These are phyloP conservation scores for Hebeloma cylindrosporum DNA, from an alignment of 768 basidiomycete species.

Conservation along the genomic window DNA sequence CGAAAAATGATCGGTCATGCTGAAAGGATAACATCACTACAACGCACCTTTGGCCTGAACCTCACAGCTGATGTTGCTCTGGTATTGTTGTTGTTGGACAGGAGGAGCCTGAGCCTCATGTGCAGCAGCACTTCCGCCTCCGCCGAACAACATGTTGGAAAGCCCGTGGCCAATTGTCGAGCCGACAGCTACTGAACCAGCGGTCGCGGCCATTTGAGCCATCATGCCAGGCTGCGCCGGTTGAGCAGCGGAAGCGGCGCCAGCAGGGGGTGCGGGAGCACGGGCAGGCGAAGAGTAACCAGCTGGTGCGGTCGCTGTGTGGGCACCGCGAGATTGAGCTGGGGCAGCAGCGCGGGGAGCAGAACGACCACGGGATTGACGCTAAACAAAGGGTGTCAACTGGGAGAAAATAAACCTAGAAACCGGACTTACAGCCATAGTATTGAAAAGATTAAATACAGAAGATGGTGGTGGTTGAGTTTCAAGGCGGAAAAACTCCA, in stretches of 20 bases:
- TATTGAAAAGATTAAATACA: constrained; percentile 14
- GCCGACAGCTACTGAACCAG: constrained; percentile 86
- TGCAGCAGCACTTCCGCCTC: constrained; percentile 46
- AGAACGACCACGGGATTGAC: constrained; percentile 75
- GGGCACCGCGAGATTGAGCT: constrained; percentile 46
- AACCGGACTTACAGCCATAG: constrained; percentile 44
- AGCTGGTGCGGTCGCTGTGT: constrained; percentile 52
- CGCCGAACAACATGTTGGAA: constrained; percentile 87
- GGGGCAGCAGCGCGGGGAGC: constrained; percentile 47
- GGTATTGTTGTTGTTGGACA: constrained; percentile 46
- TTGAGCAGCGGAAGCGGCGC: constrained; percentile 43
- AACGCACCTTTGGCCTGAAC: constrained; percentile 74
- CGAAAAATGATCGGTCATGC: too few species aligned
- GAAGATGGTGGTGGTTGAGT: constrained; percentile 32
- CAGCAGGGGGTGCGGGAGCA: constrained; percentile 47
- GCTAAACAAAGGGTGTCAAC: constrained; percentile 40
- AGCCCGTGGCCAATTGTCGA: constrained; percentile 90
- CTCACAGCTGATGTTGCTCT: constrained; percentile 62
- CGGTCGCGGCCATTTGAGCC: constrained; percentile 86
- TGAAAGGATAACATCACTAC: not conserved
- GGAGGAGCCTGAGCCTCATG: constrained; percentile 52
- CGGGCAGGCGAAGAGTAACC: constrained; percentile 43
- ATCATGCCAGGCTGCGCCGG: constrained; percentile 69
- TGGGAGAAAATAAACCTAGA: not conserved
- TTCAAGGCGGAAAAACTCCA: constrained; percentile 16